Percentiles rank a stretch among this genome's conserved stretches.
phyloP scores from a whole-genome alignment of 106 monocot genomes.

The Dendrobium officinale region DNA sequence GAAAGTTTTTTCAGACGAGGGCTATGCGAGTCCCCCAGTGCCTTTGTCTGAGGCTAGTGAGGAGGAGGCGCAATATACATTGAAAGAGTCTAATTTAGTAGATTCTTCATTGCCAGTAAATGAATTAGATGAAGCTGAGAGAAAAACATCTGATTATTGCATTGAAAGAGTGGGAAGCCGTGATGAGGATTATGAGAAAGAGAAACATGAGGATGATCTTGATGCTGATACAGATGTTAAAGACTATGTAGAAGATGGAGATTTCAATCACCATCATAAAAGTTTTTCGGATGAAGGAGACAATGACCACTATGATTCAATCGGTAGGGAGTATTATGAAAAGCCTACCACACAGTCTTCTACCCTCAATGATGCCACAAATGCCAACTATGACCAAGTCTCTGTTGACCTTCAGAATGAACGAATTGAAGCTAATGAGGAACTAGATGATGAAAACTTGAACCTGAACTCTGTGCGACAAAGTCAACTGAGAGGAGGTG shows the following conservation, averaged over 20 bases:
- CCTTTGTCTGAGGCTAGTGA: background rate
- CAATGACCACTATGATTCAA: background rate
- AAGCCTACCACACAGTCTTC: background rate
- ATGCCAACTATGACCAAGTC: conserved; percentile 5
- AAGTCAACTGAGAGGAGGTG: conserved; percentile 11
- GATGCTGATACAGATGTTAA: background rate
- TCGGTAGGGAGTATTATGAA: background rate
- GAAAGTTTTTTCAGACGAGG: background rate
- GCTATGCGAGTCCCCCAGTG: background rate
- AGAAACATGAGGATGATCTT: background rate
- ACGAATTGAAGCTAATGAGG: conserved; percentile 13
- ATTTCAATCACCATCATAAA: background rate
- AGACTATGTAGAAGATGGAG: background rate
- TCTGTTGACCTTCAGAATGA: conserved; percentile 10
- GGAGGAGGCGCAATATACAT: background rate
- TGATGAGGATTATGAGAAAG: background rate
- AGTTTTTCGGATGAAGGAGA: background rate
- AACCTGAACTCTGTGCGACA: background rate
- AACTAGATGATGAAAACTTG: conserved; percentile 18
- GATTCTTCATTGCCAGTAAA: background rate
- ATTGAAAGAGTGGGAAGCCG: background rate
- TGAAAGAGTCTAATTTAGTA: background rate
- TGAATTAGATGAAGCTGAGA: background rate
- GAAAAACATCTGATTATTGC: background rate
- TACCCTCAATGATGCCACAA: conserved; percentile 4